Conservation (phyloP, 257 asterid species). For the Plectranthus barbatus region DNA sequence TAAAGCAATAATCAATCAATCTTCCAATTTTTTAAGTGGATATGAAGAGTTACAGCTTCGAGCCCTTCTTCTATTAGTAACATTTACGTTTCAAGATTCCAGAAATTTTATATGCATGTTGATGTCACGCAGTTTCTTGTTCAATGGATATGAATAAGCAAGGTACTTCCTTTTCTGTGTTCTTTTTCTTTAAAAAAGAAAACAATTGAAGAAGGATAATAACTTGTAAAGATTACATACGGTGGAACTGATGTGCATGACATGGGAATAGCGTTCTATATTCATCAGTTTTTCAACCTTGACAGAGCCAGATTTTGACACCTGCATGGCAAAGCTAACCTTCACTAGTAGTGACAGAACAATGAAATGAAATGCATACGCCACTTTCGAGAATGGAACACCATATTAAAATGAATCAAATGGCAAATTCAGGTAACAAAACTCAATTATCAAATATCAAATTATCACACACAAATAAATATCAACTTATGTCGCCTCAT, state of each 20-base stretch:
- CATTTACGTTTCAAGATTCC: background rate
- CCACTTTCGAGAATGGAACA: background rate
- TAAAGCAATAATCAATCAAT: background rate
- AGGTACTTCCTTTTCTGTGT: background rate
- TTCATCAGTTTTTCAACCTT: conserved; percentile 92
- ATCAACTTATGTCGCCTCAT: background rate
- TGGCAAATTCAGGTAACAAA: background rate
- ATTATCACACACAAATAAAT: background rate
- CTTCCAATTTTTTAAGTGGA: background rate
- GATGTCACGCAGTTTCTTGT: background rate
- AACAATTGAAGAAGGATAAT: background rate
- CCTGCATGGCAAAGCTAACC: conserved; percentile 42
- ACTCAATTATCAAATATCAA: background rate
- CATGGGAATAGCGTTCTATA: conserved; percentile 96
- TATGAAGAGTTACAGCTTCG: background rate
- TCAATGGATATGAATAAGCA: background rate
- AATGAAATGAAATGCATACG: conserved; percentile 1
- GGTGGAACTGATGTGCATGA: conserved; percentile 99
- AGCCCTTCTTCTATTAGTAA: background rate
- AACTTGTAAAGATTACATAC: conserved; percentile 35
- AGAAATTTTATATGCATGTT: background rate
- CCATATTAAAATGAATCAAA: background rate
- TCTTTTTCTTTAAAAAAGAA: background rate
- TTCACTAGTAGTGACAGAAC: background rate
- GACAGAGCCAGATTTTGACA: conserved; percentile 87